Evolutionary conservation across 306 rosid species (phyloP), one percentile per base, ranked within the genome.

Genomic region (Parietaria judaica): DNA sequence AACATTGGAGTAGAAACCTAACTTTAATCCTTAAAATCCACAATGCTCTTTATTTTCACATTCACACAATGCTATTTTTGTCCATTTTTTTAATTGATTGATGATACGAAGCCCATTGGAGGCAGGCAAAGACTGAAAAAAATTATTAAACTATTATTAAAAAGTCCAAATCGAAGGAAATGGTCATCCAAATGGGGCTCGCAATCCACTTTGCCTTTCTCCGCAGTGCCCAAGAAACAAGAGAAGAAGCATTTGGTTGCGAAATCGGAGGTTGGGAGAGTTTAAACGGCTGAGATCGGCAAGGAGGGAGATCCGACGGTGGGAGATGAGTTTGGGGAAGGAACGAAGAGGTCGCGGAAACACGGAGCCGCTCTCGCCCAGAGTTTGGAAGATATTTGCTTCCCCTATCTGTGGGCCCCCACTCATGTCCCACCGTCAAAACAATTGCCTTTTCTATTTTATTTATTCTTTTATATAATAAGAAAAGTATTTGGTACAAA

Each of bases 361-460:
- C 84, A 78, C 81, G 90, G 79, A 74, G 90, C 81, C 90, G 86
- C 86, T 68, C 80, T 71, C 36, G 76, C 90, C 79, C 81, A 74
- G 79, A 81, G 80, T 73, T 78, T 68, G 90, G 86, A 84, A 71
- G 73, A 62, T 70, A 68, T 64, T 75, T 60, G 63, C 76, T 45
- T 23, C 51, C 39, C 17, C 60, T 44, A 54, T 66, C 47, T 1
- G 49, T 55, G 70, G 65, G 59, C 39, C 72, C 68, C 70, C 16
- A 13, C 8, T 51, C 52, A 38, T 46, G 62, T 72, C 61, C 44
- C 69, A 74, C 41, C 75, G 67, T 65, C 66, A 10, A 66, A 43
- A 45, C 54, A 11, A 13, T 48, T 12, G 15, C 41, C 14, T 38
- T 57, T 6, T 36, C 8, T 57, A 12, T 56, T 3, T 6, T 35